These are phyloP conservation scores for Dissophora ornata DNA, from an alignment of 192 early-diverging fungal genomes.

Conservation along the genomic window DNA sequence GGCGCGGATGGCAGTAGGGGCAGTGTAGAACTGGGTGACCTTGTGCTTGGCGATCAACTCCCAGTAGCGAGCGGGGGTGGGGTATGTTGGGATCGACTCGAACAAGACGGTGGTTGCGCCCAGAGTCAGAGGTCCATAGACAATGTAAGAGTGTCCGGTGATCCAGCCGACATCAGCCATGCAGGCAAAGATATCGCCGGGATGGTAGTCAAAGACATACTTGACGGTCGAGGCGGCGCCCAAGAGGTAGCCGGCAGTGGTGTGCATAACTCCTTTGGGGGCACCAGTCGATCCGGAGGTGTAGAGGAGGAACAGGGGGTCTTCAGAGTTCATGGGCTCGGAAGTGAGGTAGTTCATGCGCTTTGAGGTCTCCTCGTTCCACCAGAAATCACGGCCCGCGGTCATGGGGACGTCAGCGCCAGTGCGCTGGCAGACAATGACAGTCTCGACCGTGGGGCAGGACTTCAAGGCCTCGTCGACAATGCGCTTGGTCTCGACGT, in stretches of 20 bases:
- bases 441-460: conserved; percentile 83
- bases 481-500: conserved; percentile 90
- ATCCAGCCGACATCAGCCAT: conserved; percentile 97
- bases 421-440: conserved; percentile 93
- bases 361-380: conserved; percentile 89
- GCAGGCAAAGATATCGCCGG: conserved; percentile 89
- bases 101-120: conserved; percentile 95
- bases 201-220: conserved; percentile 95
- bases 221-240: conserved; percentile 89
- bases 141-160: conserved; percentile 89
- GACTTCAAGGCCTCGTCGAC: conserved; percentile 88
- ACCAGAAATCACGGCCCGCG: conserved; percentile 89
- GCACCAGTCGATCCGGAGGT: conserved; percentile 92
- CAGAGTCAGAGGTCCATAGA: conserved; percentile 90
- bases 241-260: conserved; percentile 94
- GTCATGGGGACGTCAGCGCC: conserved; percentile 85
- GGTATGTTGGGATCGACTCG: conserved; percentile 95
- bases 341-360: conserved; percentile 91
- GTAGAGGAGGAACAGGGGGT: conserved; percentile 96
- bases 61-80: conserved; percentile 86
- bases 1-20: conserved; percentile 97
- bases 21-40: conserved; percentile 98
- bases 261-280: conserved; percentile 95
- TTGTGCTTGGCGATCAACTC: conserved; percentile 88
- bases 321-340: conserved; percentile 87